Evolutionary conservation across 2,329 filamentous ascomycete species (phyloP).

Genomic region (Curvularia hawaiiensis): DNA sequence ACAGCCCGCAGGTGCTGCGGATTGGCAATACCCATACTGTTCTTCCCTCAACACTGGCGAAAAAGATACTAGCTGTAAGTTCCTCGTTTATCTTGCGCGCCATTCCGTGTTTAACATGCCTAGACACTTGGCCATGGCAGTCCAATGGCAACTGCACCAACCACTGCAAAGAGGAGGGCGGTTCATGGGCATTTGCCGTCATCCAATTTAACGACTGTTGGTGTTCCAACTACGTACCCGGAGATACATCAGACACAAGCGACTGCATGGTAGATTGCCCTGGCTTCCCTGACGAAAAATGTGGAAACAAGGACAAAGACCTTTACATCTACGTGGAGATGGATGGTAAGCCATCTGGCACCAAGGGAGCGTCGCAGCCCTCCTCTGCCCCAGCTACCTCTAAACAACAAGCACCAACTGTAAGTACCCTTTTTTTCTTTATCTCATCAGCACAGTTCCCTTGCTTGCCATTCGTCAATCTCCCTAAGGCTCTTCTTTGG

Average conservation of each 20-base stretch:
- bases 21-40: slow-evolving; percentile 45
- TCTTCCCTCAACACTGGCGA: slow-evolving; percentile 52
- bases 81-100: neutral
- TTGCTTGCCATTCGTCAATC: slow-evolving; percentile 4
- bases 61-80: slow-evolving; percentile 43
- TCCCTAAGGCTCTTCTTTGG: neutral
- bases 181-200: slow-evolving; percentile 68
- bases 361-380: slow-evolving; percentile 49
- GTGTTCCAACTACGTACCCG: slow-evolving; percentile 73
- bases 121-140: slow-evolving; percentile 53
- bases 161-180: slow-evolving; percentile 56
- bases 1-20: slow-evolving; percentile 6
- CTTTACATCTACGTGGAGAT: slow-evolving; percentile 69
- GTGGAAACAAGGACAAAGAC: slow-evolving; percentile 61
- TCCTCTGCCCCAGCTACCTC: slow-evolving; percentile 28
- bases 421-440: slow-evolving; percentile 38
- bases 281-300: slow-evolving; percentile 70
- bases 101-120: slow-evolving; percentile 11
- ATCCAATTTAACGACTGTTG: slow-evolving; percentile 70
- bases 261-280: slow-evolving; percentile 67
- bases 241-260: slow-evolving; percentile 41
- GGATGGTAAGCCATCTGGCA: slow-evolving; percentile 61
- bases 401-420: slow-evolving; percentile 22
- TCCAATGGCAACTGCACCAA: slow-evolving; percentile 72
- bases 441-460: slow-evolving; percentile 16